Percentiles rank a stretch among this genome's conserved stretches.
phyloP scores from a whole-genome alignment of 2,329 filamentous ascomycete species.

The Alternaria ethzedia region DNA sequence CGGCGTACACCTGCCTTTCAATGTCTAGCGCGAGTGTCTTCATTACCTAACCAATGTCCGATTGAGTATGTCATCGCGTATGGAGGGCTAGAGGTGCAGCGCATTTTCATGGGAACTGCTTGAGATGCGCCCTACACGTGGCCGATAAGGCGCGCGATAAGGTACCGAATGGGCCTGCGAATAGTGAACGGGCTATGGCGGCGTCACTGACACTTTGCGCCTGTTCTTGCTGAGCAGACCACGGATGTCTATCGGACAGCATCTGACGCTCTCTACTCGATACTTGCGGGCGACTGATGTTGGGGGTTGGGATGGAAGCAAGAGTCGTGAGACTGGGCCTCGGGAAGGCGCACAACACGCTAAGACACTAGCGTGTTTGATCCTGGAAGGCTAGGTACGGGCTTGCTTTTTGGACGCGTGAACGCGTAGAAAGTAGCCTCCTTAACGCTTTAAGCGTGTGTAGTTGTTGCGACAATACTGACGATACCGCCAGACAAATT shows the following conservation, averaged over 20 bases:
- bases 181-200: neutral
- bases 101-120: neutral
- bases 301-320: neutral
- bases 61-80: neutral
- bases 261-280: neutral
- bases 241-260: neutral
- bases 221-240: neutral
- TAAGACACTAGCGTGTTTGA: neutral
- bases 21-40: neutral
- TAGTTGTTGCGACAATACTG: neutral
- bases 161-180: neutral
- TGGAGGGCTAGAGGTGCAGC: neutral
- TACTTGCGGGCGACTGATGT: neutral
- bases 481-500: neutral
- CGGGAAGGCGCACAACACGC: neutral
- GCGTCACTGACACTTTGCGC: rapidly evolving
- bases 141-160: neutral
- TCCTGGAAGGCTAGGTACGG: no score
- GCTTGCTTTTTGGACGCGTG: neutral
- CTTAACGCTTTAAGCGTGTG: no score
- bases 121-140: neutral
- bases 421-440: no score
- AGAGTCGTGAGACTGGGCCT: neutral
- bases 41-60: neutral
- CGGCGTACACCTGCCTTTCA: neutral